A percentile compares a stretch with the other conserved stretches of the same genome.
Evolutionary conservation across 805 yeast genomes (phyloP).

Genomic region (Nakazawaea peltata): DNA sequence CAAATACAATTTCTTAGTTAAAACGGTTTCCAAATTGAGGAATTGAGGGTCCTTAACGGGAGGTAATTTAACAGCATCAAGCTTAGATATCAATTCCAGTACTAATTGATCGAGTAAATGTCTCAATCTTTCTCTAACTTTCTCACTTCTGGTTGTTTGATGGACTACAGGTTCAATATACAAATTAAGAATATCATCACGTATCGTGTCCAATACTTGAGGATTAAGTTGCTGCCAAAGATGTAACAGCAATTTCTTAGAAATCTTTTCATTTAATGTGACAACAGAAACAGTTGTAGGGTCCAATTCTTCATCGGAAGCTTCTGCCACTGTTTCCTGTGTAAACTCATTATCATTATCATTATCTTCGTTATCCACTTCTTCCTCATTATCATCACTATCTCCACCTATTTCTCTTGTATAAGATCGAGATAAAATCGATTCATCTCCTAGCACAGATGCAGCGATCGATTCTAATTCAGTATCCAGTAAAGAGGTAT

Average conservation of each 20-base stretch:
- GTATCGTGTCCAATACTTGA: neutral
- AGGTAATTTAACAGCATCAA: constrained; percentile 4
- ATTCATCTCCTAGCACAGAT: too few species aligned
- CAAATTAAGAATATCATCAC: constrained; percentile 1
- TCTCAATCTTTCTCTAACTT: constrained; percentile 7
- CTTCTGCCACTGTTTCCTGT: too few species aligned
- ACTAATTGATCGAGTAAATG: constrained; percentile 5
- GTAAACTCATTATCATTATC: too few species aligned
- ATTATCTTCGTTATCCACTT: too few species aligned
- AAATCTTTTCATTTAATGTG: constrained; percentile 4
- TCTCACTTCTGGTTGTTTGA: constrained; percentile 3
- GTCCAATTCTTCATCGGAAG: too few species aligned
- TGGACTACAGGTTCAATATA: constrained; percentile 8
- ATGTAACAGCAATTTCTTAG: constrained; percentile 5
- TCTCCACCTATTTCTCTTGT: too few species aligned
- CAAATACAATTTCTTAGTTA: constrained; percentile 6
- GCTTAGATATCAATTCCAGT: neutral
- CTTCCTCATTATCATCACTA: too few species aligned
- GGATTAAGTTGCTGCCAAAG: constrained; percentile 6
- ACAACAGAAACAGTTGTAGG: constrained; percentile 3
- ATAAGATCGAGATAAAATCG: too few species aligned
- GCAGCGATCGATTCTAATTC: too few species aligned
- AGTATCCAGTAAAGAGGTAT: too few species aligned
- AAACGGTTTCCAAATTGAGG: constrained; percentile 1
- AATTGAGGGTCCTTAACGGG: neutral